Evolutionary conservation across 345 rosid genomes (phyloP), one percentile per base, ranked within the genome.

Genomic region (Aquilaria sinensis): DNA sequence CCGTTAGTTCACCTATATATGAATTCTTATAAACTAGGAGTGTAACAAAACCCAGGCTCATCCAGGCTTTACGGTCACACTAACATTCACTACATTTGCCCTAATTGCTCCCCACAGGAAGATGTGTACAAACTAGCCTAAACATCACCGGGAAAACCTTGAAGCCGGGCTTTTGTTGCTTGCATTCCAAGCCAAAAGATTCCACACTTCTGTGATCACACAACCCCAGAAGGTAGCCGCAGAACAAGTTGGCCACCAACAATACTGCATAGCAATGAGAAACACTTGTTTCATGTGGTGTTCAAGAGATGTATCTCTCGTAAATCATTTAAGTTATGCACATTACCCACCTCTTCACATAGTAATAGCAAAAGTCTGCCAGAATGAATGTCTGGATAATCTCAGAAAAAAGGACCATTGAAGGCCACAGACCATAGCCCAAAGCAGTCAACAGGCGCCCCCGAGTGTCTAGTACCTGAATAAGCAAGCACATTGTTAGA

Each of bases 311-410:
- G 41, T 34, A 34, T 34, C 41, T 3, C 6, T 3, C 6, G 6
- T 34, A 34, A 3, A 34, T 34, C 41, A 3, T 3, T 34, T 34
- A 51, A 31, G 13, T 41, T 33, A 37, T 33, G 41, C 48, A 58
- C 31, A 29, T 5, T 31, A 63, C 66, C 12, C 45, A 84, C 96
- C 97, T 91, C 70, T 83, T 81, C 30, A 91, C 81, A 67, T 89
- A 89, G 74, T 92, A 92, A 79, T 92, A 89, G 75, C 96, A 89
- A 52, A 89, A 92, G 70, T 92, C 98, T 0, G 96, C 96, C 46
- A 92, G 81, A 63, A 92, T 89, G 76, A 85, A 92, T 30, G 98
- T 92, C 78, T 89, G 98, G 52, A 92, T 73, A 57, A 89, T 78
- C 79, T 92, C 96, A 11, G 96, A 86, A 59, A 92, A 71, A 10